Percentiles rank a stretch among this genome's conserved stretches.
Conservation (phyloP, 805 yeast genomes). For the Candida jianshihensis region DNA sequence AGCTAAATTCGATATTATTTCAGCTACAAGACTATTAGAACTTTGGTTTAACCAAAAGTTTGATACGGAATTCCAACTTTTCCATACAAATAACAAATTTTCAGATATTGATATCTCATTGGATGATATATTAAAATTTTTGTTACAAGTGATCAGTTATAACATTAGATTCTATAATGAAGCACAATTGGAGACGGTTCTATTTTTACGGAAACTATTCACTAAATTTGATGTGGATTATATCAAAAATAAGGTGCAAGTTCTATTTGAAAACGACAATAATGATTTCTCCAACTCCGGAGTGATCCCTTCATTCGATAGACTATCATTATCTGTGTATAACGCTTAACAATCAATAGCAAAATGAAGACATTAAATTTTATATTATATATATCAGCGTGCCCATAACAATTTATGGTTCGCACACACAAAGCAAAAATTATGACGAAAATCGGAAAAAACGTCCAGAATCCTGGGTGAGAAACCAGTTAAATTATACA, state of each 20-base stretch:
- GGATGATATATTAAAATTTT: slow-evolving; percentile 12
- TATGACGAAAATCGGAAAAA: too few relatives aligned
- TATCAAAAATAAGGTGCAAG: slow-evolving; percentile 23
- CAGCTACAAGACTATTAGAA: slow-evolving; percentile 42
- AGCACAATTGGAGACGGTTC: slow-evolving; percentile 35
- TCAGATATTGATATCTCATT: slow-evolving; percentile 2
- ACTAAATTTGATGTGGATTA: slow-evolving; percentile 27
- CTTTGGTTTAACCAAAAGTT: slow-evolving; percentile 24
- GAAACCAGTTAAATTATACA: too few relatives aligned
- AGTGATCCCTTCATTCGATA: slow-evolving; percentile 22
- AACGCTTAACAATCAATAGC: too few relatives aligned
- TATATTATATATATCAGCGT: too few relatives aligned
- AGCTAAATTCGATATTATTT: slow-evolving; percentile 58
- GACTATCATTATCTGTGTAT: slow-evolving; percentile 7
- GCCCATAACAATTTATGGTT: too few relatives aligned
- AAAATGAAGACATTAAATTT: too few relatives aligned
- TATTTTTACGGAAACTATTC: slow-evolving; percentile 38
- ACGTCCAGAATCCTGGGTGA: too few relatives aligned
- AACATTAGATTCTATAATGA: slow-evolving; percentile 60
- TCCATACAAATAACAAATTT: slow-evolving; percentile 12
- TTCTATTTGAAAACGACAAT: slow-evolving; percentile 22
- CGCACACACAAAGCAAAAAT: too few relatives aligned
- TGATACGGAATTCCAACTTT: slow-evolving; percentile 10
- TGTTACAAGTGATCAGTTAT: slow-evolving; percentile 52
- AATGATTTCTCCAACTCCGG: slow-evolving; percentile 17